Evolutionary conservation across 768 basidiomycete species (phyloP), one percentile per base, ranked within the genome.

Genomic region (Boletales sp.): DNA sequence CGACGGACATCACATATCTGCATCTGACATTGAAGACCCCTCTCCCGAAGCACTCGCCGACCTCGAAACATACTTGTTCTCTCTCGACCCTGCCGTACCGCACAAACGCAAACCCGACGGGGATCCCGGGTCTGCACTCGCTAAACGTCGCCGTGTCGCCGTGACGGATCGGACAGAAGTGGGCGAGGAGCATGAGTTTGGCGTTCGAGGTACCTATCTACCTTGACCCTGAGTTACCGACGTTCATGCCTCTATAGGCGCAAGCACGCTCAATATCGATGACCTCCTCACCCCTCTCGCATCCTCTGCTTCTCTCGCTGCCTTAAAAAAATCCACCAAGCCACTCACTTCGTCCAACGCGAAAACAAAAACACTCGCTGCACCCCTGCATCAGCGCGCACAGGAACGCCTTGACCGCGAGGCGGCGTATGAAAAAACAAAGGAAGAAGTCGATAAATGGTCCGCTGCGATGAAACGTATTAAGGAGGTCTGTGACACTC

Each of bases 401-500:
- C 90, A 97, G 65, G 94, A 97, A 53, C 85, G 89, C 39, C 72
- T 97, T 1, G 92, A 97, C 57, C 84, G 95, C 43, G 85, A 93
- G 63, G 95, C 94, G 8, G 95, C 95, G 0, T 97, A 95, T 64
- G 93, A 94, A 60, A 80, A 89, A 68, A 97, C 94, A 5, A 92
- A 90, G 64, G 79, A 81, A 54, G 94, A 97, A 66, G 87, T 95
- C 2, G 83, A 89, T 55, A 97, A 95, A 73, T 98, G 95, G 97
- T 81, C 81, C 24, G 83, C 81, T 6, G 90, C 91, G 4, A 95
- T 97, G 87, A 90, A 88, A 67, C 80, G 82, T 18, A 93, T 99
- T 56, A 85, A 86, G 56, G 91, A 97, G 73, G 90, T 88, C 40
- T 45, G 74, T 41, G 8, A 43, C 17, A 5, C 43, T 27, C 24